A percentile compares a stretch with the other conserved stretches of the same genome.
These are phyloP conservation scores for Eucalyptus sp. DNA, from an alignment of 345 rosid species.

Conservation along the genomic window DNA sequence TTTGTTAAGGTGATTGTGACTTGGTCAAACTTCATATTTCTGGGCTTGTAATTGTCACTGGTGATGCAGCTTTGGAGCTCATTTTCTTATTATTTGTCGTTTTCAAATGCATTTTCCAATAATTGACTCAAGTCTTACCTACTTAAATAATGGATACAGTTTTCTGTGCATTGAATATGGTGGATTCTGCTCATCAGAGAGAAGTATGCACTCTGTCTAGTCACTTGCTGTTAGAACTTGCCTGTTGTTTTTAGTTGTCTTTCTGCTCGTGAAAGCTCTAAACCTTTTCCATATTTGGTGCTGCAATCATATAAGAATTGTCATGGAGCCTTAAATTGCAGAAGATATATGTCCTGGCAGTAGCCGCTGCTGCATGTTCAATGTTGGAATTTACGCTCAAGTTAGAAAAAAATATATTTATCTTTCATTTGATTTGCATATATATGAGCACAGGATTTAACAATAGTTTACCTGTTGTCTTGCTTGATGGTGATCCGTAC, in stretches of 20 bases:
- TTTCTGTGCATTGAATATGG: background rate
- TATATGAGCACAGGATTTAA: background rate
- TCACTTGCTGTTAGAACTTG: background rate
- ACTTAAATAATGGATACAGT: background rate
- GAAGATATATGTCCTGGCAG: background rate
- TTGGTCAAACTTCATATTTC: background rate
- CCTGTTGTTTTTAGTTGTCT: background rate
- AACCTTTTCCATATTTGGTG: background rate
- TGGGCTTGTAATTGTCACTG: background rate
- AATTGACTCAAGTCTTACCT: background rate
- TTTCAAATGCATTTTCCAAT: background rate
- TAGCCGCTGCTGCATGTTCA: background rate
- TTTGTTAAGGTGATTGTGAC: background rate
- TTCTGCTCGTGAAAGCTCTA: background rate
- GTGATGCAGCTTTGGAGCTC: background rate
- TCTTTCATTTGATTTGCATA: background rate
- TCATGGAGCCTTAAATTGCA: background rate
- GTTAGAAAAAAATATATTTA: background rate
- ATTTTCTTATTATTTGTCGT: background rate
- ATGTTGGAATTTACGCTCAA: background rate
- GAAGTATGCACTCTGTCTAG: background rate
- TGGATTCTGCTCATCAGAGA: background rate
- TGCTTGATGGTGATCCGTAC: background rate
- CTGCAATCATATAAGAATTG: background rate
- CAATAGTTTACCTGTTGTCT: background rate